Base-by-base conservation (phyloP, 495 filamentous ascomycete species). In the Penicillium antarcticum region DNA sequence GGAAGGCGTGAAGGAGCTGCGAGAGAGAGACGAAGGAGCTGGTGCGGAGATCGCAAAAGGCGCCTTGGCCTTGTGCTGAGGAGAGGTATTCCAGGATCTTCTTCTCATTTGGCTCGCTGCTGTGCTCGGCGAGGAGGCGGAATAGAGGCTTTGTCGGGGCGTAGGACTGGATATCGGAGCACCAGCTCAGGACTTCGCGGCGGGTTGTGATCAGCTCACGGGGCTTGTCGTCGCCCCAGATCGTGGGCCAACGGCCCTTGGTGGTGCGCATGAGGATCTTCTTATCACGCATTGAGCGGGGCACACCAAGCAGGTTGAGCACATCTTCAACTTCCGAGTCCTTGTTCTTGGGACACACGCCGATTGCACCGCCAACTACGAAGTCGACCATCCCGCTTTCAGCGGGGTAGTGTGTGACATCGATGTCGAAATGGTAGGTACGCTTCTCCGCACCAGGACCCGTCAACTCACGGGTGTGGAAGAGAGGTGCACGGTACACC, bases 401-500 rank as follows among this genome's bases (percentile, higher is more conserved):
- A 21, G 83, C 85, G 0, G 94, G 94, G 58, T 98, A 98, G 63
- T 96, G 84, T 23, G 94, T 97, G 37, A 98, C 88, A 58, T 97
- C 94, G 34, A 98, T 81, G 54, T 97, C 94, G 58, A 97, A 97
- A 66, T 98, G 94, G 68, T 90, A 96, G 0, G 94, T 98, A 37
- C 92, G 78, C 78, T 97, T 97, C 74, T 92, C 87, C 10, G 94
- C 94, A n/a, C 92, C 92, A n/a, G 78, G 73, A 53, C 83, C 85
- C 1, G 94, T 98, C 50, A 98, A 70, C 67, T 96, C 91, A 23
- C 94, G 86, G 1, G 90, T 83, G 60, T 81, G 81, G 65, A 87
- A 82, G 36, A 98, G 79, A 51, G 83, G 88, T 18, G 92, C 91
- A 8, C 90, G 86, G 68, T 86, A 94, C 41, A 98, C 92, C 45